Evolutionary conservation across 768 basidiomycete species (phyloP), one percentile per base, ranked within the genome.

Genomic region (Tylopilus intermedius): DNA sequence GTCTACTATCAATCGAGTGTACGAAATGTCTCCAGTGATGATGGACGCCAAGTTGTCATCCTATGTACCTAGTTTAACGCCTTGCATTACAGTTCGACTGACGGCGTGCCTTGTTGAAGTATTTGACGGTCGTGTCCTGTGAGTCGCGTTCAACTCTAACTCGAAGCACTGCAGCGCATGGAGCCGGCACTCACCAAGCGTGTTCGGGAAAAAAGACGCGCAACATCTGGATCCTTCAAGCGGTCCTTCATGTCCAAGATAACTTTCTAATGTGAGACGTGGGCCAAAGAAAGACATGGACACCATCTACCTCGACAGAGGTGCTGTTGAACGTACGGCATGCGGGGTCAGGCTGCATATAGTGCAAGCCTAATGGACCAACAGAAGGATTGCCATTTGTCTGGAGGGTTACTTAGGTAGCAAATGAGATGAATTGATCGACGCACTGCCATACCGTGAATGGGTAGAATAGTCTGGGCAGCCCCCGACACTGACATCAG

Each of bases 21-120:
- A 88, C 87, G 83, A 84, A 59, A 90, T 87, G 63, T 89, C 86
- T 42, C 88, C 88, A 37, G 88, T 90, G 56, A 90, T 85, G 47
- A 90, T 85, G 61, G 90, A 90, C 0, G 88, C 88, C 27, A 89
- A 60, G 59, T 89, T 87, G 60, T 87, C 74, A 2, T 73, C 72
- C 83, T 85, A 49, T 33, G n/a, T 45, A 32, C 40, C 11, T 14
- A 58, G 51, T 66, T 30, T 33, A 50, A 47, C 13, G 32, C 38
- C 26, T 8, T 22, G 7, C 10, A 43, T 47, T 8, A 33, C 8
- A 21, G 21, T 48, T 46, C 33, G 15, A 50, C 14, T 10, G 24
- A 22, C 27, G 30, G n/a, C 54, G 21, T 61, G 82, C 87, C 61
- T 77, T 60, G 63, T 76, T 82, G 66, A 82, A 89, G 62, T 88